These are phyloP conservation scores for Talaromyces sp. DNA, from an alignment of 2,329 filamentous ascomycete genomes.

Conservation along the genomic window DNA sequence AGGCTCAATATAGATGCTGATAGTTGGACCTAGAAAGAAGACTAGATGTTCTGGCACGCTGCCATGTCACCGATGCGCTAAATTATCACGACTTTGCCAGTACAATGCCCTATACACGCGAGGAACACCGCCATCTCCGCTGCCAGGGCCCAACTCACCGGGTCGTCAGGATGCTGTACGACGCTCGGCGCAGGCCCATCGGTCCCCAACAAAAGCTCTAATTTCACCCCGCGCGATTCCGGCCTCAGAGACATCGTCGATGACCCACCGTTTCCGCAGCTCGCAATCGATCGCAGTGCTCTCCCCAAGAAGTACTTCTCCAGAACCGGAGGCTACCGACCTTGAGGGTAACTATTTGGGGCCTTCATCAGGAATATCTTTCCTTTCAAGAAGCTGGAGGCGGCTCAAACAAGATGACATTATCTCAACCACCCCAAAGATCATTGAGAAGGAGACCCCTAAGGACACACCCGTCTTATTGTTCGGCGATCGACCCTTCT, in stretches of 20 bases:
- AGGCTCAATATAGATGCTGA: conserved; percentile 4
- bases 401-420: conserved; percentile 52
- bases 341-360: conserved; percentile 53
- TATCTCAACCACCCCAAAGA: conserved; percentile 24
- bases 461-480: conserved; percentile 43
- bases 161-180: conserved; percentile 10
- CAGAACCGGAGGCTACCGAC: conserved; percentile 43
- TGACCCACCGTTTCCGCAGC: background rate
- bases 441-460: conserved; percentile 22
- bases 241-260: background rate
- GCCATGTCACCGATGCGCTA: conserved; percentile 28
- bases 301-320: conserved; percentile 32
- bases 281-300: conserved; percentile 11
- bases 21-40: conserved; percentile 21
- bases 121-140: conserved; percentile 29
- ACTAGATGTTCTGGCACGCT: conserved; percentile 32
- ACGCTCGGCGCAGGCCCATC: conserved; percentile 1
- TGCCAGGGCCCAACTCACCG: conserved; percentile 16
- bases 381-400: conserved; percentile 63
- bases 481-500: conserved; percentile 48
- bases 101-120: conserved; percentile 33
- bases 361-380: conserved; percentile 46
- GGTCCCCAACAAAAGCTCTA: background rate
- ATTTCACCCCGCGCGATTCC: background rate
- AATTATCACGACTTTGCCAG: conserved; percentile 25